phyloP scores from a whole-genome alignment of 1,139 yeast species.

The Sugiyamaella grinbergsii region DNA sequence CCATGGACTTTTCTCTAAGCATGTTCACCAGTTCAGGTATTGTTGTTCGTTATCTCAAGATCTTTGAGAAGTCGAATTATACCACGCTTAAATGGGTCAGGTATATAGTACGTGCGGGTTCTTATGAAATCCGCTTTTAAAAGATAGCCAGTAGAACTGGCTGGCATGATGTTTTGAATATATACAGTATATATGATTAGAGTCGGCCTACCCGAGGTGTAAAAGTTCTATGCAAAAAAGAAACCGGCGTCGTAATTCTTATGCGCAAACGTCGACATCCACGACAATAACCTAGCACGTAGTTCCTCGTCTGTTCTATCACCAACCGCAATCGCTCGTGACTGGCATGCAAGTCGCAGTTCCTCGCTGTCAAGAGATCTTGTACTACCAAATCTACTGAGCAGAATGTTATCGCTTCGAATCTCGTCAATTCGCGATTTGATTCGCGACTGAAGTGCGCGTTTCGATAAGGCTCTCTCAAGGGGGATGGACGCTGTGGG shows the following conservation, averaged over 20 bases:
- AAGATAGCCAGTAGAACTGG: not conserved
- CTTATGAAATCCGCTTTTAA: slow-evolving; percentile 73
- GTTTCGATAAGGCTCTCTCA: slow-evolving; percentile 21
- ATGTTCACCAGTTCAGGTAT: slow-evolving; percentile 83
- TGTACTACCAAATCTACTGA: slow-evolving; percentile 39
- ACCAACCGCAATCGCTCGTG: slow-evolving; percentile 34
- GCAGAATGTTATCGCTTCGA: slow-evolving; percentile 37
- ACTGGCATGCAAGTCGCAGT: slow-evolving; percentile 36
- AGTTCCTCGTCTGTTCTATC: slow-evolving; percentile 21
- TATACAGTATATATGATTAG: slow-evolving; percentile 7
- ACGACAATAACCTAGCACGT: slow-evolving; percentile 26
- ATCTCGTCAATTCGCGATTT: slow-evolving; percentile 32
- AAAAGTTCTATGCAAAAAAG: slow-evolving; percentile 26
- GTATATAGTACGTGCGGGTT: slow-evolving; percentile 72
- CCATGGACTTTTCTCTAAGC: slow-evolving; percentile 65
- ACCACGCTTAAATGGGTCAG: slow-evolving; percentile 86
- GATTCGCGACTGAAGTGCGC: slow-evolving; percentile 24
- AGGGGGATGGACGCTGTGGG: slow-evolving; percentile 24
- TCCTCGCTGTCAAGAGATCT: slow-evolving; percentile 35
- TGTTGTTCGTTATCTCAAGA: slow-evolving; percentile 69
- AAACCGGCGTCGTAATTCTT: slow-evolving; percentile 34
- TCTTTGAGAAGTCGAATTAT: slow-evolving; percentile 66
- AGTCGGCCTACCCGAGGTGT: too few species aligned
- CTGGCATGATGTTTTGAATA: not conserved
- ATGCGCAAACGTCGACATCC: slow-evolving; percentile 32